phyloP scores from a whole-genome alignment of 768 basidiomycete genomes.

The Tephrocybe sp. region DNA sequence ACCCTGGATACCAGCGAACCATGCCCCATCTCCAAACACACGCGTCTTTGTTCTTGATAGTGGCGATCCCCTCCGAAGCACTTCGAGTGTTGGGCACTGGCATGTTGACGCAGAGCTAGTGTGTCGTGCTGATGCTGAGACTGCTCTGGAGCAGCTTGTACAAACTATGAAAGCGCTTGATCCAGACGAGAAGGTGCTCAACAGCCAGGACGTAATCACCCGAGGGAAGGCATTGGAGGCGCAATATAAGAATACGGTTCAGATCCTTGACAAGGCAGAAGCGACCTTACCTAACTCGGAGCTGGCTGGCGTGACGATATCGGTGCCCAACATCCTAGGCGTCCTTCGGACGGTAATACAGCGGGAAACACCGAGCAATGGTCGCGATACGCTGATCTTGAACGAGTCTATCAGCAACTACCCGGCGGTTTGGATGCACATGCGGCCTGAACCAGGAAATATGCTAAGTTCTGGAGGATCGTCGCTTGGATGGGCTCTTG shows the following conservation, averaged over 20 bases:
- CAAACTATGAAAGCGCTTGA: slow-evolving; percentile 29
- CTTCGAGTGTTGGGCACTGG: slow-evolving; percentile 23
- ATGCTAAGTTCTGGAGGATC: slow-evolving; percentile 60
- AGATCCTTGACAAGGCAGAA: slow-evolving; percentile 29
- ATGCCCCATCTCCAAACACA: slow-evolving; percentile 39
- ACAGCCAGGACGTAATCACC: slow-evolving; percentile 14
- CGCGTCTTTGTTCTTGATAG: slow-evolving; percentile 59
- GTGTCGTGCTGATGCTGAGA: slow-evolving; percentile 52
- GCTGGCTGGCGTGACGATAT: slow-evolving; percentile 19
- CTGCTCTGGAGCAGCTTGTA: slow-evolving; percentile 49
- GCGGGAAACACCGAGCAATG: slow-evolving; percentile 33
- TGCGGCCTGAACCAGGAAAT: slow-evolving; percentile 52
- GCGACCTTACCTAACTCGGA: slow-evolving; percentile 13
- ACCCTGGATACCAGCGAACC: slow-evolving; percentile 58
- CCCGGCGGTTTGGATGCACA: slow-evolving; percentile 52
- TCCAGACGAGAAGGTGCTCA: slow-evolving; percentile 8
- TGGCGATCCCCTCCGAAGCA: slow-evolving; percentile 61
- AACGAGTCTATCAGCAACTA: slow-evolving; percentile 67
- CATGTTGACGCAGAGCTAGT: slow-evolving; percentile 47
- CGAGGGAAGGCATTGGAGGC: slow-evolving; percentile 13
- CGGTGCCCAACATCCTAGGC: slow-evolving; percentile 47
- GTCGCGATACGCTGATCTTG: slow-evolving; percentile 44
- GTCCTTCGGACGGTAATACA: slow-evolving; percentile 40
- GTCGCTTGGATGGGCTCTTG: slow-evolving; percentile 67
- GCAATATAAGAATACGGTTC: slow-evolving; percentile 23